Evolutionary conservation across 352 stramenopile genomes (phyloP), one percentile per base, ranked within the genome.

Genomic region (Globisporangium echinulatum): DNA sequence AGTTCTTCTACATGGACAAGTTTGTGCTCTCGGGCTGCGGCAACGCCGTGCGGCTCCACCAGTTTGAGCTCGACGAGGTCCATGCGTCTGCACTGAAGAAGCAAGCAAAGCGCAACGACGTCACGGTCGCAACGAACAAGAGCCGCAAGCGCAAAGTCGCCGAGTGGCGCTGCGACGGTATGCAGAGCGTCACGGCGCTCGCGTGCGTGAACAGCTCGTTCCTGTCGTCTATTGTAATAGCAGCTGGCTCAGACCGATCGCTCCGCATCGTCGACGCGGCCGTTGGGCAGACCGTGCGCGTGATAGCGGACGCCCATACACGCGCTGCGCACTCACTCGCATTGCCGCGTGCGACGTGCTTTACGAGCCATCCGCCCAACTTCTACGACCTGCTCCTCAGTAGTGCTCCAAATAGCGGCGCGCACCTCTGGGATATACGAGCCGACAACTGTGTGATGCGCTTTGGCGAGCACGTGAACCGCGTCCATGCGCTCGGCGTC

Each of bases 1-100:
- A 67, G 33, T 96, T 96, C 56, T 96, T 92, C 59, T 94, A 93
- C 66, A 88, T 94, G 81, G 86, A 96, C 69, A 90, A 90, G 63
- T 96, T 96, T 54, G 60, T 94, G 36, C 56, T 92, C 7, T 85
- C 82, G 10, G 79, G 80, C 19, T 82, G 68, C 42, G 85, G 81
- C 5, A 91, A 86, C 54, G 52, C 70, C 38, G 56, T 87, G 25
- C 78, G 79, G 33, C 57, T 96, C 46, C 75, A 92, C 48, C 80
- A 90, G 56, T 92, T 87, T 54, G 73, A 92, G 44, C 62, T 93
- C 61, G 77, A 90, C 39, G 77, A 87, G 59, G 57, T 72, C 19
- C 75, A 74, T 39, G 76, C 77, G 49, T 70, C 68, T 33, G 63
- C 73, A 9, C 76, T 71, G 48, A 70, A 62, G 39, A 79, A 72